Evolutionary conservation across 2,329 filamentous ascomycete species (phyloP), one percentile per base, ranked within the genome.

Genomic region (Arthrobotrys conoides): DNA sequence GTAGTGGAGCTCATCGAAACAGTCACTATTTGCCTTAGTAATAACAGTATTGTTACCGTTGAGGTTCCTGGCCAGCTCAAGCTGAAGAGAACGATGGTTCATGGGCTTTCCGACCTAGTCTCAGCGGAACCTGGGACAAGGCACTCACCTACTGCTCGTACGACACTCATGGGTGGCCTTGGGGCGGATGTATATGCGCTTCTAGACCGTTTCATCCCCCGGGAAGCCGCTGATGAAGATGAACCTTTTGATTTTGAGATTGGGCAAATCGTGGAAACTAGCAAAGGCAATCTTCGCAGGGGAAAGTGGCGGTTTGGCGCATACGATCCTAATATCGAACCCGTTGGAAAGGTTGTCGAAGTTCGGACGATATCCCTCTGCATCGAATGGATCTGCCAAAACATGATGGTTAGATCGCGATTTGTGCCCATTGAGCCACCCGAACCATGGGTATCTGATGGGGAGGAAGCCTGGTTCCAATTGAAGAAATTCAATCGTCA

Each of bases 21-120:
- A 65, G 84, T 89, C 14, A 85, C 87, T 1, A 78, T 90, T 27
- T 86, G 84, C 49, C 84, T 90, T 12, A 82, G 84, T 5, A 87
- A 90, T 82, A 87, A 86, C 59, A 87, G 85, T 36, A 86, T 90
- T 1, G 88, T 90, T 8, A 85, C 87, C 2, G 85, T 89, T 9
- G 84, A 86, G 30, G 84, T 87, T 41, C 83, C 87, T 0, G 81
- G 83, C 12, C 86, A 88, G 46, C 83, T 87, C 5, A 82, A 84
- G 63, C 81, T 84, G 44, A 84, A 82, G 82, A 64, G 80, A 81
- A 30, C 70, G 80, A 8, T 71, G 81, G 67, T 82, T 81, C 30
- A 27, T 24, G 66, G 44, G 8, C 10, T 44, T 27, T 14, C 57
- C 6, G 36, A 44, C 10, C 36, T 20, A 9, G 18, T 20, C 51